phyloP scores from a whole-genome alignment of 192 early-diverging fungal species.

The Paraglomus brasilianum region DNA sequence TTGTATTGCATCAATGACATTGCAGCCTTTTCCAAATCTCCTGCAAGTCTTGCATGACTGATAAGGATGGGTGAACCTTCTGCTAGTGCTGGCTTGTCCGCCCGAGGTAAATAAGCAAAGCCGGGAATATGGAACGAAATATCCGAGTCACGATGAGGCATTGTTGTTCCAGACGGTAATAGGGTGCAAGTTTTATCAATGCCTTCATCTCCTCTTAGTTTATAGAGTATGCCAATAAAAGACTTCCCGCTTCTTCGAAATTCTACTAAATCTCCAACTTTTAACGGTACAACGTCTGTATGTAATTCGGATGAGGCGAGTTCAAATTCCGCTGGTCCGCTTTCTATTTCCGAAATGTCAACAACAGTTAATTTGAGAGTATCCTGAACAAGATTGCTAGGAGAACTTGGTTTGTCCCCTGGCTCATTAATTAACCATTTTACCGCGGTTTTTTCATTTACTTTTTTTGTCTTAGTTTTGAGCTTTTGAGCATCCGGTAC shows the following conservation, averaged over 20 bases:
- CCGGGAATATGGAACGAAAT: conserved; percentile 48
- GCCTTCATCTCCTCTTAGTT: background rate
- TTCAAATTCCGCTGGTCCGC: too few species aligned
- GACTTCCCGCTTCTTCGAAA: background rate
- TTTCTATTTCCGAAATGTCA: too few species aligned
- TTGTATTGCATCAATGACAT: conserved; percentile 37
- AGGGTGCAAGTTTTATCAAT: background rate
- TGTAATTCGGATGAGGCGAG: too few species aligned
- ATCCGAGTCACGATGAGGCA: conserved; percentile 39
- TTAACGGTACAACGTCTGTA: too few species aligned
- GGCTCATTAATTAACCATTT: too few species aligned
- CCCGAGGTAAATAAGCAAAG: conserved; percentile 31
- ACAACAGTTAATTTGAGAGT: too few species aligned
- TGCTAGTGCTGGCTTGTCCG: conserved; percentile 1
- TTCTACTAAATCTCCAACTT: background rate
- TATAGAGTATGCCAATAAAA: conserved; percentile 4
- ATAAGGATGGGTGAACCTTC: conserved; percentile 21
- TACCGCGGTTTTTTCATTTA: too few species aligned
- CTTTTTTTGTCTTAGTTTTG: too few species aligned
- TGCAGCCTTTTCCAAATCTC: conserved; percentile 39
- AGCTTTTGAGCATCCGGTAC: too few species aligned
- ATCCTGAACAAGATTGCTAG: too few species aligned
- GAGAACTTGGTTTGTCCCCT: too few species aligned
- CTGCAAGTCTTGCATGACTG: conserved; percentile 24
- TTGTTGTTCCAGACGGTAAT: background rate